Conservation (phyloP, 129 eudicot species). For the Artemisia annua region DNA sequence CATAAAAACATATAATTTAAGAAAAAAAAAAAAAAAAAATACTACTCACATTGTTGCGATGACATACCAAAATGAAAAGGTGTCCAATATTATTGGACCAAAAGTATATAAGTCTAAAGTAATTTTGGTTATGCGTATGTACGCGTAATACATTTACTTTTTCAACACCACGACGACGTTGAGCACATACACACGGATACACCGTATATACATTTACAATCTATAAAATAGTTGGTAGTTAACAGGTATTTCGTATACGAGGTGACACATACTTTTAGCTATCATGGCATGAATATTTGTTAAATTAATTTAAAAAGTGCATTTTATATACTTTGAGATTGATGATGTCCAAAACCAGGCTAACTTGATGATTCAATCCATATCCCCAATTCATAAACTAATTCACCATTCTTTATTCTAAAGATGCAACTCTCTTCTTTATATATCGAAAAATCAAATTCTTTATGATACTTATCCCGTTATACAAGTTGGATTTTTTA, state of each 20-base stretch:
- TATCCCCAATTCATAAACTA: background rate
- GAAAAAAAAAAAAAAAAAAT: too few species aligned
- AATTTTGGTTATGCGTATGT: too few species aligned
- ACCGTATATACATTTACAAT: too few species aligned
- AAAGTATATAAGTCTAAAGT: too few species aligned
- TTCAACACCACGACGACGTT: background rate
- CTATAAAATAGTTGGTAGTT: too few species aligned
- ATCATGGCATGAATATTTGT: background rate
- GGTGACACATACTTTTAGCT: background rate
- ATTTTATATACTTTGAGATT: too few species aligned
- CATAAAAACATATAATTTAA: too few species aligned
- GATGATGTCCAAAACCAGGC: background rate
- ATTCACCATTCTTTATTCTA: background rate
- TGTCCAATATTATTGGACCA: too few species aligned
- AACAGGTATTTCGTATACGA: background rate
- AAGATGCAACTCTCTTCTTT: background rate
- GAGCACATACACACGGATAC: too few species aligned
- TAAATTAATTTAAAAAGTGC: background rate
- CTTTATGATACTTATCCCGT: slow-evolving; percentile 4
- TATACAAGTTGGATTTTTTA: background rate
- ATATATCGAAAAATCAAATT: background rate
- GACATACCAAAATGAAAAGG: too few species aligned
- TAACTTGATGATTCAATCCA: background rate
- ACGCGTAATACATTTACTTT: background rate
- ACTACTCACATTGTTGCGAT: too few species aligned